These are phyloP conservation scores for Cytospora chrysosperma DNA, from an alignment of 2,329 filamentous ascomycete genomes.

Conservation along the genomic window DNA sequence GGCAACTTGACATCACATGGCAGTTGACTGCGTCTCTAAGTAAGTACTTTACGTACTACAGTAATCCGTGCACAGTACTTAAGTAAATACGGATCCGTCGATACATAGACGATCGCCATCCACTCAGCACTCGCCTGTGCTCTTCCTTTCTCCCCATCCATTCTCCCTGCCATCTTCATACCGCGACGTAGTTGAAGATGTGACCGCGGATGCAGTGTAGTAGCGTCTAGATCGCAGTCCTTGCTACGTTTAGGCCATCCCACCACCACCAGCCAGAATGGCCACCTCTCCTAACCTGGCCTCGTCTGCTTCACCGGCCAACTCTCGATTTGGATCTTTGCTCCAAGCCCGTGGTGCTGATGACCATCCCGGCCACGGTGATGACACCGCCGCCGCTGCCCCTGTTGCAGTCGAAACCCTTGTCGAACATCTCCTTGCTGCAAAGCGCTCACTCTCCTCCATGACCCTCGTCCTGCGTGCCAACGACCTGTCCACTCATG, in stretches of 20 bases:
- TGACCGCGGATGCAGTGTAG: constrained; percentile 3
- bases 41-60: neutral
- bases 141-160: neutral
- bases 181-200: neutral
- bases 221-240: neutral
- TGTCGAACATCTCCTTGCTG: constrained; percentile 78
- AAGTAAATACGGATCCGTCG: too few relatives aligned
- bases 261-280: neutral
- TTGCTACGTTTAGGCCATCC: neutral
- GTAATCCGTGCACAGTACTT: too few relatives aligned
- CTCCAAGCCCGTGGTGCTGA: neutral
- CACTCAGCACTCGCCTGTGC: too few relatives aligned
- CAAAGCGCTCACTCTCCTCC: constrained; percentile 83
- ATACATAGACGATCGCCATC: too few relatives aligned
- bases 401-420: constrained; percentile 67
- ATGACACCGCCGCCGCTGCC: constrained; percentile 37
- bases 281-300: constrained; percentile 14
- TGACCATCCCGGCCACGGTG: constrained; percentile 2
- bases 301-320: constrained; percentile 18
- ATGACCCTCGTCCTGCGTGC: constrained; percentile 81
- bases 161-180: neutral
- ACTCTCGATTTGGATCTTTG: constrained; percentile 14
- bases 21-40: neutral
- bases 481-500: constrained; percentile 78
- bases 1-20: constrained; percentile 10